These are phyloP conservation scores for Gossypium anomalum DNA, from an alignment of 345 rosid species.

Conservation along the genomic window DNA sequence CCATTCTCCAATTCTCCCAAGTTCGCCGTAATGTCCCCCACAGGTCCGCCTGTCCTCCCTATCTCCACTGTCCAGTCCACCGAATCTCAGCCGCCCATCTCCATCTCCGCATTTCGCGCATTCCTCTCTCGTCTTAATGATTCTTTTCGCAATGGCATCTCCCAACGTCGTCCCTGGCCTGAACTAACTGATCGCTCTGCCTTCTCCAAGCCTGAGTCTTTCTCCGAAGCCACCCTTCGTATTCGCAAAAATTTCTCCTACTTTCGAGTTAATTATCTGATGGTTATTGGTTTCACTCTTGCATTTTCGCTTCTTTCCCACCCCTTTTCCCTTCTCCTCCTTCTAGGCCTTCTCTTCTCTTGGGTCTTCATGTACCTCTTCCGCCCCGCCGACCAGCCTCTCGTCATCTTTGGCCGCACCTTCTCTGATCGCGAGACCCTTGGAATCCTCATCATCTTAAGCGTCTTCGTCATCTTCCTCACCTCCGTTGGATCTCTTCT, in stretches of 20 bases:
- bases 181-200: conserved; percentile 50
- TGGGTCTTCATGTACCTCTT: conserved; percentile 80
- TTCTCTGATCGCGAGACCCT: conserved; percentile 75
- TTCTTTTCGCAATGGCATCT: conserved; percentile 37
- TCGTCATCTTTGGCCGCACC: conserved; percentile 51
- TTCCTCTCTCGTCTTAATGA: conserved; percentile 37
- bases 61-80: conserved; percentile 31
- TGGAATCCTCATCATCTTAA: conserved; percentile 47
- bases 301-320: conserved; percentile 51
- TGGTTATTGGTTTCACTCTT: conserved; percentile 36
- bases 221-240: conserved; percentile 47
- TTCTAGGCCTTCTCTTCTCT: conserved; percentile 52
- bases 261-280: conserved; percentile 48
- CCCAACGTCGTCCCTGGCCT: conserved; percentile 55
- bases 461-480: conserved; percentile 60
- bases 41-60: conserved; percentile 40
- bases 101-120: conserved; percentile 42
- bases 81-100: conserved; percentile 37
- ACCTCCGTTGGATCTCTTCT: conserved; percentile 71
- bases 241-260: conserved; percentile 52
- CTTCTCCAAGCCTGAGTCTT: conserved; percentile 50
- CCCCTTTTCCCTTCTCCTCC: conserved; percentile 65
- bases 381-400: conserved; percentile 70
- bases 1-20: conserved; percentile 8
- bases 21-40: conserved; percentile 27